Conservation (phyloP, 352 stramenopile genomes). For the Phytophthora chlamydospora region DNA sequence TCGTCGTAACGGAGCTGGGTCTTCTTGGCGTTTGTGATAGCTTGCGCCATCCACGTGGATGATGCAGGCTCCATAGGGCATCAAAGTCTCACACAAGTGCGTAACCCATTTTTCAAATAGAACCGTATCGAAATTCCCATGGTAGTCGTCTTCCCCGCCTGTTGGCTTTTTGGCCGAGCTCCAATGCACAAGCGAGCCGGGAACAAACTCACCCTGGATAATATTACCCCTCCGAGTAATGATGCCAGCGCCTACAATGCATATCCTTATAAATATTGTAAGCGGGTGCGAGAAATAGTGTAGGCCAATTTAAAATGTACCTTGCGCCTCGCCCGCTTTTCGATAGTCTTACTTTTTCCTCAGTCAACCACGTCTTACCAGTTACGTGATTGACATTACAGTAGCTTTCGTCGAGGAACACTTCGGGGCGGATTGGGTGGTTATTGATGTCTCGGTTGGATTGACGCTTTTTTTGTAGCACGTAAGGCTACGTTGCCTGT, state of each 20-base stretch:
- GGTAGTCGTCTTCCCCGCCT: neutral
- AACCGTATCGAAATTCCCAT: conserved; percentile 1
- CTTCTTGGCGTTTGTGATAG: conserved; percentile 2
- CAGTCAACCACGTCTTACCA: conserved; percentile 11
- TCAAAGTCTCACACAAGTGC: neutral
- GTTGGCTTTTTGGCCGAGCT: neutral
- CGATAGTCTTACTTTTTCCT: conserved; percentile 3
- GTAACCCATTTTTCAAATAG: conserved; percentile 1
- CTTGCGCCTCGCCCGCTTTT: conserved; percentile 4
- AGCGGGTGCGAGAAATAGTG: neutral
- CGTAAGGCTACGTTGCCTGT: conserved; percentile 2
- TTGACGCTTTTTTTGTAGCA: conserved; percentile 1
- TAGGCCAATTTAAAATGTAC: neutral
- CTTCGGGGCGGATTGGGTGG: conserved; percentile 12
- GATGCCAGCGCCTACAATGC: conserved; percentile 12
- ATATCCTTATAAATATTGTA: conserved; percentile 1
- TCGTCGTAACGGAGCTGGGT: neutral
- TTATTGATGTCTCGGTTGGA: neutral
- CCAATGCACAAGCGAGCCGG: neutral
- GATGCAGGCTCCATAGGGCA: neutral
- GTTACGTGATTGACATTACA: conserved; percentile 27
- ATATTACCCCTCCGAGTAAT: neutral
- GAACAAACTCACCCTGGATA: conserved; percentile 2
- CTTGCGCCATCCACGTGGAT: conserved; percentile 8
- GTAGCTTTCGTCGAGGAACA: conserved; percentile 32